Evolutionary conservation across 2,329 filamentous ascomycete species (phyloP).

Genomic region (Ophiocordyceps polyrhachis-furcata): DNA sequence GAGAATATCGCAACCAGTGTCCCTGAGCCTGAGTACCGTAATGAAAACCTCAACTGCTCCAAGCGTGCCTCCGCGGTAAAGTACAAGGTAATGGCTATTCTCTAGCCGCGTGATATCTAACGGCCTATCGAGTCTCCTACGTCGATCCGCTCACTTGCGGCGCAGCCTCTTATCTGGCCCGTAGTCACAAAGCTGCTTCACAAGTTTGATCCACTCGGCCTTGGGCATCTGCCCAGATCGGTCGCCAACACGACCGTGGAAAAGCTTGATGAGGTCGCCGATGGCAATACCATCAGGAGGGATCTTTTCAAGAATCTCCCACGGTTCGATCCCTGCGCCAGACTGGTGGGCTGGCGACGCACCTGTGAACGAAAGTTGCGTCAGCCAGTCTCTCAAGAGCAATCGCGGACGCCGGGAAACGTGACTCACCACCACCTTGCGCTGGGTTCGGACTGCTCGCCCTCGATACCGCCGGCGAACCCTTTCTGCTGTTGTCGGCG

Average conservation of each 20-base stretch:
- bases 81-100: not conserved
- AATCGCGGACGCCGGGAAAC: not conserved
- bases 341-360: conserved; percentile 17
- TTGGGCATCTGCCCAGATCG: conserved; percentile 31
- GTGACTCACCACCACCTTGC: conserved; percentile 20
- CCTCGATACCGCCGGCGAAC: conserved; percentile 39
- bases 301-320: conserved; percentile 35
- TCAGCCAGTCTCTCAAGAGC: not conserved
- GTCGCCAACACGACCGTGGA: conserved; percentile 33
- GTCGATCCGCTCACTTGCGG: conserved; percentile 6
- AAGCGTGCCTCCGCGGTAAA: not conserved
- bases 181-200: conserved; percentile 35
- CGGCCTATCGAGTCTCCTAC: not conserved
- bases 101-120: not conserved
- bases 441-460: conserved; percentile 38
- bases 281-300: conserved; percentile 36
- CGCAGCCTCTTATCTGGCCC: conserved; percentile 33
- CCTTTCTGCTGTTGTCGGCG: conserved; percentile 23
- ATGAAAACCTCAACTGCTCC: not conserved
- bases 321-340: conserved; percentile 21
- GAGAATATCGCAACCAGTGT: not conserved
- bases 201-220: conserved; percentile 38
- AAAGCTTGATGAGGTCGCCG: conserved; percentile 32
- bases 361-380: conserved; percentile 4
- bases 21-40: not conserved